Percentiles rank a stretch among this genome's conserved stretches.
Conservation (phyloP, 1,139 yeast genomes). For the Scheffersomyces quercinus region DNA sequence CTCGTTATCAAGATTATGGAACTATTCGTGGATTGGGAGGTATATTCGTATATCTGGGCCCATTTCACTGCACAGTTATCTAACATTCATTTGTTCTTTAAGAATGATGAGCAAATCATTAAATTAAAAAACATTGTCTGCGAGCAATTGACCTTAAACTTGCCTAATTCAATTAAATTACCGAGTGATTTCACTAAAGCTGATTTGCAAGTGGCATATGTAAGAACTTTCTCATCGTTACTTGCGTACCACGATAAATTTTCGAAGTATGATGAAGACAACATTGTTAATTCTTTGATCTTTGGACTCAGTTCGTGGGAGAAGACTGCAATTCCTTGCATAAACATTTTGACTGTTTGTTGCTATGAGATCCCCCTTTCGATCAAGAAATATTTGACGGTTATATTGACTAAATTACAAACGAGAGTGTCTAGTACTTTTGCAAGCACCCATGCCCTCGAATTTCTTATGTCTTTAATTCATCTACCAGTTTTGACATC, state of each 20-base stretch:
- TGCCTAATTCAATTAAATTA: conserved; percentile 45
- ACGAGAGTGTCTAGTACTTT: conserved; percentile 69
- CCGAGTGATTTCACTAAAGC: conserved; percentile 52
- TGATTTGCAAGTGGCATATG: conserved; percentile 67
- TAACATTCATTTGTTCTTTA: conserved; percentile 55
- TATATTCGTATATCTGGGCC: conserved; percentile 65
- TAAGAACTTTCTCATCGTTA: conserved; percentile 65
- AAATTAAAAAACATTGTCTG: conserved; percentile 53
- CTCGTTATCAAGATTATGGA: conserved; percentile 52
- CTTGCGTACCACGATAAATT: conserved; percentile 65
- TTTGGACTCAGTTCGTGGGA: conserved; percentile 76
- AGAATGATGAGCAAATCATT: conserved; percentile 45
- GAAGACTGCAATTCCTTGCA: conserved; percentile 73
- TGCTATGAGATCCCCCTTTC: conserved; percentile 81
- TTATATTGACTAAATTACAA: conserved; percentile 68
- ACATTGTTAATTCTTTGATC: conserved; percentile 62
- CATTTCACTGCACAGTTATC: conserved; percentile 75
- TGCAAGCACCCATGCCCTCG: conserved; percentile 75
- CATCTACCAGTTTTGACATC: conserved; percentile 68
- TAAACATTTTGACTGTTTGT: conserved; percentile 73
- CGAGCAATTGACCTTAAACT: conserved; percentile 56
- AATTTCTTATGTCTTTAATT: conserved; percentile 66
- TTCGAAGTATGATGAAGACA: conserved; percentile 66
- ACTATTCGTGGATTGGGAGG: conserved; percentile 67
- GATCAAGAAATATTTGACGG: conserved; percentile 65